Evolutionary conservation across 164 flowering plant genomes (phyloP), one percentile per base, ranked within the genome.

Genomic region (Piper betle): DNA sequence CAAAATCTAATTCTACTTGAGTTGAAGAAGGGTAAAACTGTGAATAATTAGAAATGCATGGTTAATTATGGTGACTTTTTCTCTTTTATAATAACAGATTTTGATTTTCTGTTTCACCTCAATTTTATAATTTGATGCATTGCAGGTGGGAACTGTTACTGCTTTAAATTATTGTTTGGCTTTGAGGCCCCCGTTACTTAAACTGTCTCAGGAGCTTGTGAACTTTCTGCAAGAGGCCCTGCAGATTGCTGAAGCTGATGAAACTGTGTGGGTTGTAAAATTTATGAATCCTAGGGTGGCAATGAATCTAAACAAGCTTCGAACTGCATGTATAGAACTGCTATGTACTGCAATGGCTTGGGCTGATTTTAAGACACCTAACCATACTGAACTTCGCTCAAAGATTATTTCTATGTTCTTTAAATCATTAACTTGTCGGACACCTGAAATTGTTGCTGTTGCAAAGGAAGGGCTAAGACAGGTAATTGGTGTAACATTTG

Each of bases 311-410:
- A 85, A 79, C 75, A 88, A 86, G 63, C 94, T 94, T 54, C 78
- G 89, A 52, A 94, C 96, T 41, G 93, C 94, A 63, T 88, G 97
- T 78, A 94, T 94, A 78, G 99, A 91, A 78, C 78, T 94, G 64
- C 84, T 94, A 17, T 94, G 99, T 71, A 94, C 99, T n/a, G 84
- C 99, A 18, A 91, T 94, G 99, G 93, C 97, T 48, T 94, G 97
- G 99, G 78, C 93, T 58, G 99, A 94, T 73, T 94, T 94, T 60
- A 88, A 81, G 73, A 82, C 96, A 19, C 85, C 81, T 62, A 84
- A 75, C 79, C 94, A 94, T 74, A 57, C 88, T 41, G 99, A 94
- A 58, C 64, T 94, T 73, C 96, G 99, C 25, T 69, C 96, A 33
- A 94, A 94, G 79, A 82, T 94, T 50, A 88, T 91, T 72, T 87